Conservation (phyloP, 805 yeast species). For the Cyberlindnera bimundalis region DNA sequence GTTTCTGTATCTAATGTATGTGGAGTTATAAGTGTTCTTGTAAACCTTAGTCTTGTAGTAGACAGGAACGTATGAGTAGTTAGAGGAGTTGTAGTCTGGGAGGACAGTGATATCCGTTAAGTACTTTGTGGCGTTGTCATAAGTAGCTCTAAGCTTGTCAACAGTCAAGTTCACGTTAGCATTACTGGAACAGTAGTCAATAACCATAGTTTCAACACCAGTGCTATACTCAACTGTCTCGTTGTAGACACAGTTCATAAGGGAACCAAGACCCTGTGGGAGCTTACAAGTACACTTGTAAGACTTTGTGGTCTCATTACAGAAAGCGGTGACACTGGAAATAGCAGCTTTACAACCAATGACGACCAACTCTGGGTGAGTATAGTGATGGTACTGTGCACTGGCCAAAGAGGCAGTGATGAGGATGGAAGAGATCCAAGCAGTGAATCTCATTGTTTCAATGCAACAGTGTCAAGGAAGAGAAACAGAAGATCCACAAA, state of each 20-base stretch:
- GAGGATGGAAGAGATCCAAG: background rate
- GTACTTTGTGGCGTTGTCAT: constrained; percentile 43
- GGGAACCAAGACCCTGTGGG: constrained; percentile 31
- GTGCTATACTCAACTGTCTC: constrained; percentile 11
- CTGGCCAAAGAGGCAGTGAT: background rate
- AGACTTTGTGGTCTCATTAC: constrained; percentile 22
- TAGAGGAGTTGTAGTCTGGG: constrained; percentile 34
- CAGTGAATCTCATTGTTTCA: background rate
- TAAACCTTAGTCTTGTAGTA: constrained; percentile 28
- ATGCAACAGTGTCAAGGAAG: too few relatives aligned
- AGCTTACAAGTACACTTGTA: constrained; percentile 28
- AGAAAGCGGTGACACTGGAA: constrained; percentile 22
- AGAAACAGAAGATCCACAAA: too few relatives aligned
- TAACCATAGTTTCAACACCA: constrained; percentile 22
- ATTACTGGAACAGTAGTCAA: constrained; percentile 26
- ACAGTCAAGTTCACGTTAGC: constrained; percentile 29
- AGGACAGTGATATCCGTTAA: constrained; percentile 32
- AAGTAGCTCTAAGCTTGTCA: constrained; percentile 34
- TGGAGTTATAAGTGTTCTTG: constrained; percentile 25
- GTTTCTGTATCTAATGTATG: constrained; percentile 32
- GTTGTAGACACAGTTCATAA: constrained; percentile 29
- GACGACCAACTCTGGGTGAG: constrained; percentile 14
- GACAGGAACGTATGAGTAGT: constrained; percentile 36
- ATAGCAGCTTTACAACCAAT: constrained; percentile 28
- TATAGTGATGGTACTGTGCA: constrained; percentile 20